Conservation (phyloP, 2,329 filamentous ascomycete genomes). For the Fusarium nelsonii region DNA sequence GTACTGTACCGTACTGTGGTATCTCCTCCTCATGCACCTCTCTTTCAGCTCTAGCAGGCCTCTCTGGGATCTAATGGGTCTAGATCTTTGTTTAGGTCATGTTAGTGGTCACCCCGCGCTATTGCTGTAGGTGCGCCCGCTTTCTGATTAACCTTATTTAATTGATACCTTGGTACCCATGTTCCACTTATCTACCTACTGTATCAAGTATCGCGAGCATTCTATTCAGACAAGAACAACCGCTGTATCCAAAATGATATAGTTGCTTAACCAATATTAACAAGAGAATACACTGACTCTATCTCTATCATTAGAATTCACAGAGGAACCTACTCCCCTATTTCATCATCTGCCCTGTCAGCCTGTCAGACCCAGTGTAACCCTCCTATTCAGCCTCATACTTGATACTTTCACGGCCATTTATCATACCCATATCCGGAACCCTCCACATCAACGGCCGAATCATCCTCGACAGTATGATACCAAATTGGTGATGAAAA, state of each 20-base stretch:
- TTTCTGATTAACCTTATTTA: slow-evolving; percentile 27
- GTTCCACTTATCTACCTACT: slow-evolving; percentile 16
- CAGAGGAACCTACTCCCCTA: background rate
- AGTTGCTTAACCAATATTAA: background rate
- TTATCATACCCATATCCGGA: slow-evolving; percentile 15
- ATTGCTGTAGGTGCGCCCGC: slow-evolving; percentile 19
- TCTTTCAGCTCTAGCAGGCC: background rate
- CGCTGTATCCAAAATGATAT: background rate
- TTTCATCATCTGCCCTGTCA: background rate
- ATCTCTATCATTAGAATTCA: background rate
- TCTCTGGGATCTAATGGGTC: slow-evolving; percentile 10
- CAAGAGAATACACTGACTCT: background rate
- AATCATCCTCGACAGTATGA: slow-evolving; percentile 16
- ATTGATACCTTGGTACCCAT: background rate
- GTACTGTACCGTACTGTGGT: background rate
- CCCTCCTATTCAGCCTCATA: slow-evolving; percentile 3
- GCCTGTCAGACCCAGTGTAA: slow-evolving; percentile 3
- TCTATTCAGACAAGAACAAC: background rate
- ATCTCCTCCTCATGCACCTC: background rate
- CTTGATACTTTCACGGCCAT: slow-evolving; percentile 14
- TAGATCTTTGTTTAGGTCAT: slow-evolving; percentile 25
- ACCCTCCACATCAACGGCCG: slow-evolving; percentile 19
- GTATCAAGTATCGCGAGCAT: background rate
- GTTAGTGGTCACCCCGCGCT: slow-evolving; percentile 30
- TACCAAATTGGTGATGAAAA: slow-evolving; percentile 16